phyloP scores from a whole-genome alignment of 1,139 yeast genomes.

The Nakaseomyces glabratus region DNA sequence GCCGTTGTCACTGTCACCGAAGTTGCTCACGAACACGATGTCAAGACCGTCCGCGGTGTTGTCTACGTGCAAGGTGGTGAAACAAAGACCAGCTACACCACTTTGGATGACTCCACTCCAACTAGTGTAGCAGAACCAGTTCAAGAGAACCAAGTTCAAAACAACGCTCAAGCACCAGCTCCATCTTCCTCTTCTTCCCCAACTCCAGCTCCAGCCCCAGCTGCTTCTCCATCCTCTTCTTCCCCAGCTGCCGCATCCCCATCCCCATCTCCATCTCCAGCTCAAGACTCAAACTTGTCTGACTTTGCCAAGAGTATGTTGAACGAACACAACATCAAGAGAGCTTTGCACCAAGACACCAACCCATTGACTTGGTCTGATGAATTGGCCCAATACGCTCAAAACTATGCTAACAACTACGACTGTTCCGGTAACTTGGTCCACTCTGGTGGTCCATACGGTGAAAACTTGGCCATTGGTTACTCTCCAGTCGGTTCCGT shows the following conservation, averaged over 20 bases:
- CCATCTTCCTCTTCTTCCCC: conserved; percentile 17
- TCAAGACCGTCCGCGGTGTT: conserved; percentile 25
- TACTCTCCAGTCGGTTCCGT: conserved; percentile 38
- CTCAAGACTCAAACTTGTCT: conserved; percentile 16
- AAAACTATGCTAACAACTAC: conserved; percentile 40
- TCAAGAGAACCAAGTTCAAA: conserved; percentile 4
- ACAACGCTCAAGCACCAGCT: conserved; percentile 15
- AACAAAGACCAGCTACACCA: conserved; percentile 25
- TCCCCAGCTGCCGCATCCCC: conserved; percentile 21
- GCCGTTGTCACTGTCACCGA: conserved; percentile 32
- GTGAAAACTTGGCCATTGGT: conserved; percentile 57
- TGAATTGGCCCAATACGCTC: conserved; percentile 35
- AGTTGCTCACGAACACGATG: conserved; percentile 21
- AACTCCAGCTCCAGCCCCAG: conserved; percentile 14
- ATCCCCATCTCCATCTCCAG: conserved; percentile 16
- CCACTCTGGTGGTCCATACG: conserved; percentile 54
- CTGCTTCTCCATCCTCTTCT: conserved; percentile 19
- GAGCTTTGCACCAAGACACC: conserved; percentile 51
- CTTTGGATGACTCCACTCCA: conserved; percentile 9
- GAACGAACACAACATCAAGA: conserved; percentile 42
- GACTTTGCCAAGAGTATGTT: conserved; percentile 37
- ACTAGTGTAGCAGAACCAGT: conserved; percentile 8
- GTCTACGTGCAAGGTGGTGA: conserved; percentile 24
- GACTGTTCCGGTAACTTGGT: conserved; percentile 47
- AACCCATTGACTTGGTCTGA: conserved; percentile 42